Evolutionary conservation across 2,329 filamentous ascomycete species (phyloP).

Genomic region (Zymoseptoria passerinii): DNA sequence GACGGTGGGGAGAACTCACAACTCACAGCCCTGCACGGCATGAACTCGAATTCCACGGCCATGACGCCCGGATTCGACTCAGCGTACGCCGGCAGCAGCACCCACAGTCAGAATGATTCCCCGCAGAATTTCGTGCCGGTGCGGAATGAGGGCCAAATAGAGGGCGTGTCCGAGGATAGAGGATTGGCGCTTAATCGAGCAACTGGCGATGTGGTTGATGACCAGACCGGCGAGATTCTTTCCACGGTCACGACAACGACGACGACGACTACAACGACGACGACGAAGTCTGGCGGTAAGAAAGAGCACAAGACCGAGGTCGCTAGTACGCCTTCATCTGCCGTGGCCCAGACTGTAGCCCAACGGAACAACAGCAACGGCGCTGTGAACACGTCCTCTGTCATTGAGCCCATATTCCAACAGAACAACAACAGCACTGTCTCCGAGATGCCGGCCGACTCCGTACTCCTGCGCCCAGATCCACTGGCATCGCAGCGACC

Average conservation of each 20-base stretch:
- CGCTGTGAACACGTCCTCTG: not conserved
- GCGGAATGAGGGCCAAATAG: constrained; percentile 23
- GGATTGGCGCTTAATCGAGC: constrained; percentile 21
- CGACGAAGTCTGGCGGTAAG: constrained; percentile 13
- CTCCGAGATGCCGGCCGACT: constrained; percentile 19
- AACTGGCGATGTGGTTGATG: constrained; percentile 25
- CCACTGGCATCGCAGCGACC: not conserved
- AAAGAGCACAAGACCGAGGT: constrained; percentile 16
- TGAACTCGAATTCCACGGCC: not conserved
- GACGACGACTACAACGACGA: constrained; percentile 26
- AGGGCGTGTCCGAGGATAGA: constrained; percentile 20
- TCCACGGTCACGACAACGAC: constrained; percentile 26
- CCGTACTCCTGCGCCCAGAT: constrained; percentile 4
- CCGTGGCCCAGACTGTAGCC: not conserved
- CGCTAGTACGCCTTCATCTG: constrained; percentile 5
- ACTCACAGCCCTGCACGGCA: not conserved
- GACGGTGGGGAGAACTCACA: not conserved
- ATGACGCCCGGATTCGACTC: constrained; percentile 14
- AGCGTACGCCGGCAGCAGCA: constrained; percentile 19
- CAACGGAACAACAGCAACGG: not conserved
- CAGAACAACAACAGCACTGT: constrained; percentile 10
- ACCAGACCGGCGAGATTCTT: constrained; percentile 25
- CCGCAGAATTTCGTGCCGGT: constrained; percentile 17
- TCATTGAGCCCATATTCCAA: not conserved
- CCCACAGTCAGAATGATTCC: constrained; percentile 6